Conservation (phyloP, 73 alveolate genomes). For the Tetrahymena malaccensis region DNA sequence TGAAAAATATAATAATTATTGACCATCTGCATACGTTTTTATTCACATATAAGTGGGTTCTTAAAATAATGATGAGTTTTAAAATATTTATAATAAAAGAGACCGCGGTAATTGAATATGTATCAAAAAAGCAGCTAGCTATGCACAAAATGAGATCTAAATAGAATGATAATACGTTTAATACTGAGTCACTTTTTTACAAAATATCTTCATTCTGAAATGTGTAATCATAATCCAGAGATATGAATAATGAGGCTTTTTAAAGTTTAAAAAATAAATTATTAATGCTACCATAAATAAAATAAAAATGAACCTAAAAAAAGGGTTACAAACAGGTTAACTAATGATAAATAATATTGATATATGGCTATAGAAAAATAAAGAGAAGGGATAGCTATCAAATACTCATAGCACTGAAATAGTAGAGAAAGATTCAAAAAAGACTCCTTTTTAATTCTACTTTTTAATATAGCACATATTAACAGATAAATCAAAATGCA, state of each 20-base stretch:
- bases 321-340: background rate
- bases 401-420: background rate
- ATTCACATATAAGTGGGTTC: background rate
- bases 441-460: background rate
- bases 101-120: background rate
- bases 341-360: background rate
- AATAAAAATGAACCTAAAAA: background rate
- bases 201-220: background rate
- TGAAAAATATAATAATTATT: background rate
- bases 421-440: background rate
- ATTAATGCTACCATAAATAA: background rate
- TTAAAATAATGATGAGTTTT: background rate
- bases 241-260: background rate
- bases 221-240: background rate
- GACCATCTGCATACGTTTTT: background rate
- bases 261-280: background rate
- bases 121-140: background rate
- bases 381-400: background rate
- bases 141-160: background rate
- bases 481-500: background rate
- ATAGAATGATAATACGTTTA: background rate
- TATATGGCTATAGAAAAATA: background rate
- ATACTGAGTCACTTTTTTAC: background rate
- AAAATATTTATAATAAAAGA: background rate
- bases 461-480: background rate